Conservation (phyloP, 768 basidiomycete species). For the Piloderma croceum region DNA sequence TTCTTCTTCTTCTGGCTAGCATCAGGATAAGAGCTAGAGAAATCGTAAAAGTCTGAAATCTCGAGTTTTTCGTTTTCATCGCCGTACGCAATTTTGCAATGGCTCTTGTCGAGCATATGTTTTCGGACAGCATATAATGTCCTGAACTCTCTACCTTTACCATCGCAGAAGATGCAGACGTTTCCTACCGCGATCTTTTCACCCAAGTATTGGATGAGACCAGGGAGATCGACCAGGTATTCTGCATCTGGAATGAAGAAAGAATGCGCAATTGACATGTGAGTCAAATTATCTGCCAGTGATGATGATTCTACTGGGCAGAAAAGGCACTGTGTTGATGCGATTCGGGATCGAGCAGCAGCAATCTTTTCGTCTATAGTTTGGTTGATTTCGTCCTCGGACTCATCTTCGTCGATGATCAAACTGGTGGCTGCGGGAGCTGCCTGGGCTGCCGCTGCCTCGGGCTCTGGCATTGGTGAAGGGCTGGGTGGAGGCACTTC, state of each 20-base stretch:
- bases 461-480: slow-evolving; percentile 2
- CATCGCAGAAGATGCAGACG: slow-evolving; percentile 88
- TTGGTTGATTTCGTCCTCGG: slow-evolving; percentile 42
- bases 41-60: slow-evolving; percentile 91
- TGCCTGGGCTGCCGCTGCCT: slow-evolving; percentile 2
- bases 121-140: slow-evolving; percentile 84
- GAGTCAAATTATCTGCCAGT: slow-evolving; percentile 64
- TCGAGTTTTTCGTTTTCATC: slow-evolving; percentile 75
- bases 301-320: slow-evolving; percentile 51
- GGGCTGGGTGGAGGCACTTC: slow-evolving; percentile 8
- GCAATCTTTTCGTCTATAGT: slow-evolving; percentile 74
- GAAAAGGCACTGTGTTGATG: slow-evolving; percentile 77
- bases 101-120: slow-evolving; percentile 94
- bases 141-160: slow-evolving; percentile 73
- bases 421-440: slow-evolving; percentile 16
- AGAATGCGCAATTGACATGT: slow-evolving; percentile 86
- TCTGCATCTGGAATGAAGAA: slow-evolving; percentile 96
- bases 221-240: slow-evolving; percentile 77
- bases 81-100: slow-evolving; percentile 95
- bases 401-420: slow-evolving; percentile 30
- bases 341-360: slow-evolving; percentile 58
- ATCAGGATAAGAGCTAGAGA: slow-evolving; percentile 70
- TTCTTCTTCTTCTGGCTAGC: slow-evolving; percentile 29
- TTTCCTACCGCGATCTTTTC: slow-evolving; percentile 94
- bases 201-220: slow-evolving; percentile 79